These are phyloP conservation scores for Aspergillus novofumigatus DNA, from an alignment of 2,329 filamentous ascomycete genomes.

Conservation along the genomic window DNA sequence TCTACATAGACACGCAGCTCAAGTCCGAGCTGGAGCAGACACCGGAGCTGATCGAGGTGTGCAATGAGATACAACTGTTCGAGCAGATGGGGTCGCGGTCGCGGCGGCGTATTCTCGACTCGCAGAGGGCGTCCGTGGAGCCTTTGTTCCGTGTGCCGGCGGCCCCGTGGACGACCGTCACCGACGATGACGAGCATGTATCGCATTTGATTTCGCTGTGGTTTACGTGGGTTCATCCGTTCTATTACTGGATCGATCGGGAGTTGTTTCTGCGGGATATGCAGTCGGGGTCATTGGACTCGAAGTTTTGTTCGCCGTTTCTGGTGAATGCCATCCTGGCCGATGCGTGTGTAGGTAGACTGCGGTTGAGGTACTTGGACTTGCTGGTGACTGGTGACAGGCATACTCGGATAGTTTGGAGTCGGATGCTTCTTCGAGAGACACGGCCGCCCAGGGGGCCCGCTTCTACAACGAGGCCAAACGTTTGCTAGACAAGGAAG, in stretches of 20 bases:
- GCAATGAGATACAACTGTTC: conserved; percentile 12
- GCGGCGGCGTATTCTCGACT: conserved; percentile 14
- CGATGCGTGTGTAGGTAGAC: conserved; percentile 25
- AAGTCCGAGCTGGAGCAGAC: conserved; percentile 15
- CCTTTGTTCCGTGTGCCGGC: conserved; percentile 23
- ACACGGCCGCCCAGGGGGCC: conserved; percentile 19
- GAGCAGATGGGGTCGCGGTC: conserved; percentile 14
- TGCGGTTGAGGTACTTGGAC: too few relatives aligned
- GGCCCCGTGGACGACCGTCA: conserved; percentile 26
- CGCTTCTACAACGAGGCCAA: conserved; percentile 35
- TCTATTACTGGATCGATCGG: conserved; percentile 29
- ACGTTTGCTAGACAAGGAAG: conserved; percentile 25
- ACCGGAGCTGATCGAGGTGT: conserved; percentile 19
- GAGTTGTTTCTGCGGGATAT: conserved; percentile 34
- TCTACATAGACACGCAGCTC: conserved; percentile 22
- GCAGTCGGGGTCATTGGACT: conserved; percentile 22
- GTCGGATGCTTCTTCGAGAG: conserved; percentile 15
- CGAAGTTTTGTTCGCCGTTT: conserved; percentile 32
- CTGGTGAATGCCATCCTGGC: conserved; percentile 33
- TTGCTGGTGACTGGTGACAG: conserved; percentile 10
- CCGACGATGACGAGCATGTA: conserved; percentile 22
- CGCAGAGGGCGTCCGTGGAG: conserved; percentile 14
- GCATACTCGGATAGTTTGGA: conserved; percentile 26
- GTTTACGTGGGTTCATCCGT: conserved; percentile 30
- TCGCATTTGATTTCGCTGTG: conserved; percentile 31